A percentile compares a stretch with the other conserved stretches of the same genome.
Conservation (phyloP, 2,329 filamentous ascomycete species). For the Sporothrix pallida region DNA sequence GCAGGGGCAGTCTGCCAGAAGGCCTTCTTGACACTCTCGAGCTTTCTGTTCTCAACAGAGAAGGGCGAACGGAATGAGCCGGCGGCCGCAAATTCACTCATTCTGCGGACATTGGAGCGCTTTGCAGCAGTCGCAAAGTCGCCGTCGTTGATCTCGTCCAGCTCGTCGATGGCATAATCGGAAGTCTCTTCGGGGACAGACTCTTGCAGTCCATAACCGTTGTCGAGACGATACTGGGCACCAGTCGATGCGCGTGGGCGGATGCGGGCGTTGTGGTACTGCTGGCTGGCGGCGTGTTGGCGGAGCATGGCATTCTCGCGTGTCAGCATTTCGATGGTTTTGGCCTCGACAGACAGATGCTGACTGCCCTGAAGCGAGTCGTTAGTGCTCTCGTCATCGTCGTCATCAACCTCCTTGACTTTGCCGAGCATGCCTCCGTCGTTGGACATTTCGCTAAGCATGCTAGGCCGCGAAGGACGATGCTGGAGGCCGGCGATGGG, state of each 20-base stretch:
- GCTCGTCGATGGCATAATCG: conserved; percentile 74
- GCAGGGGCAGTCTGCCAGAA: conserved; percentile 74
- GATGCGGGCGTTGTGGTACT: conserved; percentile 61
- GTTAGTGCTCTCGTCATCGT: conserved; percentile 63
- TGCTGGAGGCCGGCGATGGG: conserved; percentile 73
- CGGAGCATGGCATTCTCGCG: conserved; percentile 68
- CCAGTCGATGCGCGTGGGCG: conserved; percentile 65
- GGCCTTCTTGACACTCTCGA: conserved; percentile 69
- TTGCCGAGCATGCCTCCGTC: conserved; percentile 68
- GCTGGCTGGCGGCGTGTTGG: conserved; percentile 56
- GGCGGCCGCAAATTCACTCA: conserved; percentile 59
- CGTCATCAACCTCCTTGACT: conserved; percentile 72
- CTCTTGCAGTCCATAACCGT: conserved; percentile 64
- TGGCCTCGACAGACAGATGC: conserved; percentile 62
- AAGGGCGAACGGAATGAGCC: conserved; percentile 56
- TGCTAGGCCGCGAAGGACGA: conserved; percentile 77
- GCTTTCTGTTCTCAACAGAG: conserved; percentile 64
- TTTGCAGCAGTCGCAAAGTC: conserved; percentile 53
- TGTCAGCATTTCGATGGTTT: conserved; percentile 67
- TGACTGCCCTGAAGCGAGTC: conserved; percentile 59
- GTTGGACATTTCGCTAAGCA: conserved; percentile 74
- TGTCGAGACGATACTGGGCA: conserved; percentile 58
- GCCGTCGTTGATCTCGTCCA: conserved; percentile 66
- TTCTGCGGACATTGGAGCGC: conserved; percentile 55
- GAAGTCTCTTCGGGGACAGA: conserved; percentile 65